phyloP scores from a whole-genome alignment of 2,329 filamentous ascomycete species.

The Calonectria pseudoturangicola region DNA sequence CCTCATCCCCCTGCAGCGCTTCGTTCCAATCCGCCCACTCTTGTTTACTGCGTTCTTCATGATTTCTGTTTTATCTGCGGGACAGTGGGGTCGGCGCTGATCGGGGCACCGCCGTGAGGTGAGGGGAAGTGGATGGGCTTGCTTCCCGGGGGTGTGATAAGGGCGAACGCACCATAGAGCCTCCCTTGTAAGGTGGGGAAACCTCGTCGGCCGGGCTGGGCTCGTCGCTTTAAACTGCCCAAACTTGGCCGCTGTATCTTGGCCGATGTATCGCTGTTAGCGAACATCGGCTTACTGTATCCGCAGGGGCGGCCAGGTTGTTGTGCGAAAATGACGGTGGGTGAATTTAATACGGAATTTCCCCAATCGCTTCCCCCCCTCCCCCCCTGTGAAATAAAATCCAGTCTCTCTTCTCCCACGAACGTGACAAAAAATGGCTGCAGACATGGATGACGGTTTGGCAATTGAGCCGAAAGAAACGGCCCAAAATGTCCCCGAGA shows the following conservation, averaged over 20 bases:
- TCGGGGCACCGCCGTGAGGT: constrained; percentile 18
- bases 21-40: constrained; percentile 22
- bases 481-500: not conserved
- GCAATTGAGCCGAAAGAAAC: constrained; percentile 32
- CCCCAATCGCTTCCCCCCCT: not conserved
- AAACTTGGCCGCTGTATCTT: constrained; percentile 20
- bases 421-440: constrained; percentile 32
- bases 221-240: constrained; percentile 26
- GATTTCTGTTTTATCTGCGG: constrained; percentile 19
- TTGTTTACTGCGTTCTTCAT: not conserved
- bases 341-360: constrained; percentile 21
- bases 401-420: constrained; percentile 8
- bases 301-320: not conserved
- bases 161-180: constrained; percentile 18
- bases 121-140: constrained; percentile 14
- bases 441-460: constrained; percentile 22
- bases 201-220: not conserved
- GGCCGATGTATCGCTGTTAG: constrained; percentile 10
- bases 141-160: constrained; percentile 19
- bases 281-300: not conserved
- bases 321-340: not conserved
- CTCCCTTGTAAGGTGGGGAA: constrained; percentile 35
- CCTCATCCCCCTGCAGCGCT: constrained; percentile 10
- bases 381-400: constrained; percentile 1
- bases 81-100: constrained; percentile 4